Base-by-base conservation (phyloP, 371 early-diverging fungal genomes). In the Rhizopus sp. region DNA sequence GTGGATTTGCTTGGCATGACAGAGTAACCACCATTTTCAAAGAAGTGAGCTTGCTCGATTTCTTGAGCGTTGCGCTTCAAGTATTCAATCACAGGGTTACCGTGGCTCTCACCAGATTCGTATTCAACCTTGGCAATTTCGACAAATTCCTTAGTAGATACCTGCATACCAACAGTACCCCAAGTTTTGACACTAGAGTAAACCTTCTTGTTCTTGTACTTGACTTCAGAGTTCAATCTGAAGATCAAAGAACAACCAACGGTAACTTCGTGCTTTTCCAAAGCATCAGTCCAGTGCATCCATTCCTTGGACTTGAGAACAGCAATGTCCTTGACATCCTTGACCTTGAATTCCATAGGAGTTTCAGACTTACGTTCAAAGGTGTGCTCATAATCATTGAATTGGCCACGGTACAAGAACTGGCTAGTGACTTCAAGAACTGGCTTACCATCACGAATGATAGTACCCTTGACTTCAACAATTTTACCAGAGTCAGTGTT, bases 381-480 rank as follows among this genome's bases (percentile, higher is more conserved):
- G 17, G 89, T 87, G 72, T 90, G 85, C 41, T 91, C 82, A 68
- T 83, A 93, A 60, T 94, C 94, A 34, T 76, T 76, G 66, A 92
- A 94, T 35, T 76, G 78, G 51, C 96, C 97, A 66, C 97, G 92
- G 83, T 93, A 93, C 81, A 97, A 85, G 88, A 97, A 97, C 62
- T 89, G 85, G 45, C 82, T 86, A 57, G 81, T 88, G 57, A 87
- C 88, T 78, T 92, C 93, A 72, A 90, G 73, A 12, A 91, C 73
- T 45, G 84, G 83, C 66, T 77, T 83, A 63, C 72, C 77, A 8
- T 83, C 85, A 48, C 86, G 83, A 34, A 80, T 70, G 49, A 88
- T 75, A 17, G 78, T 76, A 37, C 90, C 95, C 84, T 88, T 89
- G 71, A 95, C 94, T 63, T 91, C 90, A 53, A 96, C 89, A 64